A percentile compares a stretch with the other conserved stretches of the same genome.
phyloP scores from a whole-genome alignment of 169 alveolate genomes.

The Plasmodium yoelii region DNA sequence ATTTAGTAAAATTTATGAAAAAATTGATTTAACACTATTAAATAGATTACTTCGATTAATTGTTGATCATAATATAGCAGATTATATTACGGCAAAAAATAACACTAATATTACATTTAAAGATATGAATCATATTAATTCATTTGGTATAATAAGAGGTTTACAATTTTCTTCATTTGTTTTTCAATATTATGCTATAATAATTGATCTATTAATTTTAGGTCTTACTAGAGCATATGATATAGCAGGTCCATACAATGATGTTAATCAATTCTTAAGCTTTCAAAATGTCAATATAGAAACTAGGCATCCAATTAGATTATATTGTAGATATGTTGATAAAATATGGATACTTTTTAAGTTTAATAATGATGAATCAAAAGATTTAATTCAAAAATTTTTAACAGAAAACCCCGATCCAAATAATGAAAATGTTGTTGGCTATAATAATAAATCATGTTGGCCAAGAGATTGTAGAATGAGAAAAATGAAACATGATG shows the following conservation, averaged over 20 bases:
- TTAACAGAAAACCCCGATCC: constrained; percentile 99
- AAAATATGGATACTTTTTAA: constrained; percentile 95
- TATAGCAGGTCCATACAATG: constrained; percentile 97
- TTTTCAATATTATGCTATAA: constrained; percentile 94
- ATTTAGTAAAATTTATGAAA: constrained; percentile 93
- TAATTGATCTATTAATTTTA: constrained; percentile 94
- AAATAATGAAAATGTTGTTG: constrained; percentile 99
- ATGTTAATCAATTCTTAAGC: constrained; percentile 96
- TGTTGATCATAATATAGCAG: constrained; percentile 99
- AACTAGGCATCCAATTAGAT: constrained; percentile 97
- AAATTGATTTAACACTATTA: constrained; percentile 97
- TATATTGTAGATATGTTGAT: constrained; percentile 97
- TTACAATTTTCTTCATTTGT: constrained; percentile 98
- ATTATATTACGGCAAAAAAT: constrained; percentile 99
- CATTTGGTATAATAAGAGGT: constrained; percentile 98
- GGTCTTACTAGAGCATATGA: constrained; percentile 99
- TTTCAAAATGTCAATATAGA: constrained; percentile 96
- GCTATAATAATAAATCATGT: constrained; percentile 98
- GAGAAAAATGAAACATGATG: constrained; percentile 99
- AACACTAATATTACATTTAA: constrained; percentile 97
- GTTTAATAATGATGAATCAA: constrained; percentile 95
- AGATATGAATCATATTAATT: constrained; percentile 99
- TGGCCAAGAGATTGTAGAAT: constrained; percentile 99
- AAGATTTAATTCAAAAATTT: constrained; percentile 97
- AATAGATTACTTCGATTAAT: constrained; percentile 97